Base-by-base conservation (phyloP, 257 asterid species). In the Coffea eugenioides region DNA sequence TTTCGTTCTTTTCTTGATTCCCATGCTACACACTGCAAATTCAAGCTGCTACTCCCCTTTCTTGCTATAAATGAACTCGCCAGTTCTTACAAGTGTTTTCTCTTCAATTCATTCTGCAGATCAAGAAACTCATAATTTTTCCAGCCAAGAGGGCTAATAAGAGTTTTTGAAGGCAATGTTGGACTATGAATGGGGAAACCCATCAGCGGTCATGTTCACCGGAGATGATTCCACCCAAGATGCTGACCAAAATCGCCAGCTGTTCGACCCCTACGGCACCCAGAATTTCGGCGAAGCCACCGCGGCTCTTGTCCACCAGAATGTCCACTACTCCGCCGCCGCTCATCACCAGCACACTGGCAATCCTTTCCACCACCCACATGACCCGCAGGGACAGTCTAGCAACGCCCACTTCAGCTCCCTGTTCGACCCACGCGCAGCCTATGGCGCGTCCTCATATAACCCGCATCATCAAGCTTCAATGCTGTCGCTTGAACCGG, bases 131-230 rank as follows among this genome's bases (percentile, higher is more conserved):
- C 41, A 77, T 69, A 54, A 16, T 51, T 27, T 71, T 21, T 75
- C 49, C 43, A 39, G 43, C 43, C 62, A 80, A 64, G 51, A 77
- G 74, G 49, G 36, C 45, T 23, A 16, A 6, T 34, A 69, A 23
- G 43, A 39, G 43, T 39, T 39, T 15, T 13, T 49, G 6, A 25
- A 67, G 84, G 75, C 70, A 61, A 95, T 95, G 99, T 80, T 95
- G 99, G 94, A 92, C 69, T 95, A 93, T 51, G 98, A 90, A 80
- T 93, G 99, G 99, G 95, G 91, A 7, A 93, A 87, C 87, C 95
- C 93, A 39, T 88, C 97, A 0, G 39, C 90, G 77, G 84, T 89
- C 82, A 91, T 95, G 88, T 88, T 93, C 66, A 77, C 93, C 41
- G 90, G 79, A 11, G 97, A 94, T 0, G 97, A 95, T 74, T 85